Evolutionary conservation across 2,329 filamentous ascomycete genomes (phyloP).

Genomic region (Colletotrichum sp.): DNA sequence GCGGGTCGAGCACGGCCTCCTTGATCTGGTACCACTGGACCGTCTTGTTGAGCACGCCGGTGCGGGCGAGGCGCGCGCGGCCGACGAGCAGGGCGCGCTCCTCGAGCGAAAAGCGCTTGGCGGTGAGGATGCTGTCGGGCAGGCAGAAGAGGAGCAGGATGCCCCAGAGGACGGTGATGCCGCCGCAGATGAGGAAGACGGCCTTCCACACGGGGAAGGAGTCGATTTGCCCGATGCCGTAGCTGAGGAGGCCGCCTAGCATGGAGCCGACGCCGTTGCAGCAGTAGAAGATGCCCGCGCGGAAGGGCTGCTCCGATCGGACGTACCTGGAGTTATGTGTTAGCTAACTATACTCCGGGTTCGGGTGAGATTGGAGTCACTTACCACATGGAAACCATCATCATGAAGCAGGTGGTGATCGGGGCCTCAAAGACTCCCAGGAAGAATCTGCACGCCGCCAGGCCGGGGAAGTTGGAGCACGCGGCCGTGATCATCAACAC

Average conservation of each 20-base stretch:
- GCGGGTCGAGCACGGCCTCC: slow-evolving; percentile 56
- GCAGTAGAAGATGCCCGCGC: slow-evolving; percentile 41
- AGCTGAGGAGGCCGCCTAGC: slow-evolving; percentile 64
- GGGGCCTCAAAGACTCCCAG: slow-evolving; percentile 52
- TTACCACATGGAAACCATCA: slow-evolving; percentile 54
- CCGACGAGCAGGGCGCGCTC: slow-evolving; percentile 62
- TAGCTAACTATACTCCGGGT: neutral
- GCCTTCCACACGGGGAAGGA: slow-evolving; percentile 59
- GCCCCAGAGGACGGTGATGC: slow-evolving; percentile 61
- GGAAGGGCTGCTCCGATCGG: slow-evolving; percentile 49
- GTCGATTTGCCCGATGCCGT: slow-evolving; percentile 64
- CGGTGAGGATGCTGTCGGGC: slow-evolving; percentile 66
- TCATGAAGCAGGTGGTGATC: slow-evolving; percentile 54
- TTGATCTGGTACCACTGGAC: slow-evolving; percentile 54
- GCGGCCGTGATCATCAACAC: slow-evolving; percentile 49
- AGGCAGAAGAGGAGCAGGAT: slow-evolving; percentile 61
- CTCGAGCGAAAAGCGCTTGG: slow-evolving; percentile 62
- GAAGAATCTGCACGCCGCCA: slow-evolving; percentile 49
- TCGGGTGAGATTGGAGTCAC: accelerated
- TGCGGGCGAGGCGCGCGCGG: slow-evolving; percentile 54
- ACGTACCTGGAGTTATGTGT: slow-evolving; percentile 37
- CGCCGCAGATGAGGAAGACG: slow-evolving; percentile 64
- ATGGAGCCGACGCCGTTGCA: slow-evolving; percentile 64
- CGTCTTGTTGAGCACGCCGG: slow-evolving; percentile 50
- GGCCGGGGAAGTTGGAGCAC: slow-evolving; percentile 42